Evolutionary conservation across 2,329 filamentous ascomycete species (phyloP), one percentile per base, ranked within the genome.

Genomic region (Alternaria gansuensis): DNA sequence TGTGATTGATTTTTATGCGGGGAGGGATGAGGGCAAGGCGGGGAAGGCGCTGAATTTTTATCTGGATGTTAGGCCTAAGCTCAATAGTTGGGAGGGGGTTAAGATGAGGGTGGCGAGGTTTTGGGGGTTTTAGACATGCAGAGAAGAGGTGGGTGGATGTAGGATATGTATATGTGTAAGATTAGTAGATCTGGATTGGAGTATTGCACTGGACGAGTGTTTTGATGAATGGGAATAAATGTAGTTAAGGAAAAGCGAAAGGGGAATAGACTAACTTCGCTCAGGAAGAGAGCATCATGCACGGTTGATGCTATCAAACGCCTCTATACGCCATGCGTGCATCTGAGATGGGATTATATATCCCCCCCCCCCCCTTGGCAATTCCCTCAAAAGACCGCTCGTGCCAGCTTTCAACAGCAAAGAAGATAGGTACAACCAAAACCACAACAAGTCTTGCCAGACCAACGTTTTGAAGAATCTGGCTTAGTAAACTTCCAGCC

Each of bases 1-100:
- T 76, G 90, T 99, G 37, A 99, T 99, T 77, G 95, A 99, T 79
- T 99, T 99, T 71, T 99, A 99, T 75, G 88, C 92, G 5, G 95
- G 95, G 0, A 87, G 83, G 67, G 76, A 82, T 29, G 76, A 78
- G 54, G 77, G 73, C 50, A 78, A 74, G 57, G 76, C 63, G 70
- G 65, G 75, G 55, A 80, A 79, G 56, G 83, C 82, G 43, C 70
- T 89, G 65, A 88, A 83, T 65, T 89, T 89, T 67, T 89, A 86
- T 71, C 72, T 89, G 51, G 87, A 89, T 72, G 87, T 89, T 5
- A 79, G 87, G 67, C 87, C 87, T 6, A 89, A 89, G 78, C 59
- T 89, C 74, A 89, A 89, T 73, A 85, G 77, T 55, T 84, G 81
- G 76, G 87, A 89, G 69, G 87, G 86, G 3, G 81, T 83, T 62